These are phyloP conservation scores for Ostreobium quekettii DNA, from an alignment of 139 green algal genomes.

Conservation along the genomic window DNA sequence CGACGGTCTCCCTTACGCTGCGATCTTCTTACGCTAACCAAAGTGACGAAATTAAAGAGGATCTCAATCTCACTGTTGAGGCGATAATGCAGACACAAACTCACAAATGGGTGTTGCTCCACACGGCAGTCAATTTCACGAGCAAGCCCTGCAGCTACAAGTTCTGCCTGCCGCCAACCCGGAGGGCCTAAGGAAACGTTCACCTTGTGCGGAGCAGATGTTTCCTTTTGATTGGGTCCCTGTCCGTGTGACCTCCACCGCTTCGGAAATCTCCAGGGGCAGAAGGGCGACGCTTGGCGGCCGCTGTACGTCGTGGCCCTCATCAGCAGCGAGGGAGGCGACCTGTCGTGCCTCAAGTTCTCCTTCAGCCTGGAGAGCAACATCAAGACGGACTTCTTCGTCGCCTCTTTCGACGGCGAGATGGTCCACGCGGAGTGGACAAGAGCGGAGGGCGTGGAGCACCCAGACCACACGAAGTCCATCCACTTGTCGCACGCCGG, in stretches of 20 bases:
- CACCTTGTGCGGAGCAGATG: too few relatives aligned
- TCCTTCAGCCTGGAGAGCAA: conserved; percentile 20
- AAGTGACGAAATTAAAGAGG: not conserved
- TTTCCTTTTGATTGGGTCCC: not conserved
- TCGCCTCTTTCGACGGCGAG: conserved; percentile 56
- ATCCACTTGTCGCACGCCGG: conserved; percentile 39
- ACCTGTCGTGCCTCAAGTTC: conserved; percentile 29
- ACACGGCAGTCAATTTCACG: too few relatives aligned
- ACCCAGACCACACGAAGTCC: conserved; percentile 48
- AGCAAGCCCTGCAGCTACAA: too few relatives aligned
- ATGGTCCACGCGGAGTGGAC: conserved; percentile 48
- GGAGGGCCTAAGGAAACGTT: too few relatives aligned
- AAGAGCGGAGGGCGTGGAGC: conserved; percentile 47
- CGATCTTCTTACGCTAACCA: too few relatives aligned
- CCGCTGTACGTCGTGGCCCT: conserved; percentile 55
- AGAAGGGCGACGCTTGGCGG: conserved; percentile 52
- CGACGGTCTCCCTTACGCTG: not conserved
- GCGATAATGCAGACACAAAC: too few relatives aligned
- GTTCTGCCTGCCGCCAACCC: too few relatives aligned
- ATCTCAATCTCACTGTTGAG: too few relatives aligned
- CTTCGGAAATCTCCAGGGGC: not conserved
- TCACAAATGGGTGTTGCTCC: too few relatives aligned
- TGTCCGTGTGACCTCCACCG: not conserved
- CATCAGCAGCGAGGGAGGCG: conserved; percentile 41
- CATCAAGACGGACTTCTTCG: conserved; percentile 34